These are phyloP conservation scores for Corynespora cassiicola DNA, from an alignment of 2,329 filamentous ascomycete species.

Conservation along the genomic window DNA sequence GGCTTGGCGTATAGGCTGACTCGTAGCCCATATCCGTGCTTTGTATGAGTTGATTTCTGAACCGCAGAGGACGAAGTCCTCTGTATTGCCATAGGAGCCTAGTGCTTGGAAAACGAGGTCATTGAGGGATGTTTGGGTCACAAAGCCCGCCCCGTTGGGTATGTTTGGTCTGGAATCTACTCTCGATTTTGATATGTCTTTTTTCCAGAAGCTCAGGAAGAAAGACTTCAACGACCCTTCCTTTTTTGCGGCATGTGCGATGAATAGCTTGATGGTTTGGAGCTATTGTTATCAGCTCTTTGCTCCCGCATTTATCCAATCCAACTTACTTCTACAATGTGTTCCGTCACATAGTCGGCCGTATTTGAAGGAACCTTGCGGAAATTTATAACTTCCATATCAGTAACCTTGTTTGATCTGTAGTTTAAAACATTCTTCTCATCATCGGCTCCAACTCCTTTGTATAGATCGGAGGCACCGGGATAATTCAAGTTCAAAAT, in stretches of 20 bases:
- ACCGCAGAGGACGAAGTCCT: not conserved
- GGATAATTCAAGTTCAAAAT: conserved; percentile 4
- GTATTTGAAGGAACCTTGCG: not conserved
- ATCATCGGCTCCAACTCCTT: not conserved
- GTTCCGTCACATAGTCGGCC: not conserved
- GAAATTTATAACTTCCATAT: conserved; percentile 1
- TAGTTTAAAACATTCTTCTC: not conserved
- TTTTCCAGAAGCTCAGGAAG: conserved; percentile 1
- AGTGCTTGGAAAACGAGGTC: conserved; percentile 1
- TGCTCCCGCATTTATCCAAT: not conserved
- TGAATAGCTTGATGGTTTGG: not conserved
- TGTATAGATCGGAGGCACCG: not conserved
- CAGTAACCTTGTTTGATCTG: not conserved
- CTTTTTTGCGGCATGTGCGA: not conserved
- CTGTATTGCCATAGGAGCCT: not conserved
- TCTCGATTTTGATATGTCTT: not conserved
- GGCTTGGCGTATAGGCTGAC: not conserved
- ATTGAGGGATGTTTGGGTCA: not conserved
- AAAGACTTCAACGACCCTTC: not conserved
- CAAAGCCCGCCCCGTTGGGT: not conserved
- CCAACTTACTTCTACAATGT: conserved; percentile 2
- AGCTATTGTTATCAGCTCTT: not conserved
- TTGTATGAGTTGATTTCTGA: conserved; percentile 1
- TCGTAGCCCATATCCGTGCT: conserved; percentile 1
- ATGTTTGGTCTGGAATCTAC: not conserved